Percentiles rank a stretch among this genome's conserved stretches.
phyloP scores from a whole-genome alignment of 2,329 filamentous ascomycete species.

The Venturia oleaginea region DNA sequence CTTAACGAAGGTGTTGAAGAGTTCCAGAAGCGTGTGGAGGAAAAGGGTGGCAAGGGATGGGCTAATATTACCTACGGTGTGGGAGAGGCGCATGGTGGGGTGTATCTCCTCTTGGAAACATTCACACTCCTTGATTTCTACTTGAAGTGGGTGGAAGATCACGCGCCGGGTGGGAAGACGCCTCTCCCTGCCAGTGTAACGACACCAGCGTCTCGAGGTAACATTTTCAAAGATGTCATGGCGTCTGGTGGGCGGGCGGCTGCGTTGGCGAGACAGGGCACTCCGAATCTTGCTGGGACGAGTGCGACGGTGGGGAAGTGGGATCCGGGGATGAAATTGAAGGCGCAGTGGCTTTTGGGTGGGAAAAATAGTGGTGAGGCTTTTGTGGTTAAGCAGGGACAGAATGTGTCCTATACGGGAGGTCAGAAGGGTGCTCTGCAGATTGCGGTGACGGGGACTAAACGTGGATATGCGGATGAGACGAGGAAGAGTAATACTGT shows the following conservation, averaged over 20 bases:
- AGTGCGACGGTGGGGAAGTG: conserved; percentile 24
- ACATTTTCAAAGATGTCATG: conserved; percentile 28
- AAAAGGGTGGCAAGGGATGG: conserved; percentile 26
- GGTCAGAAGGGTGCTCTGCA: conserved; percentile 14
- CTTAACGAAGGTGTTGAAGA: conserved; percentile 29
- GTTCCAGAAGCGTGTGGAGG: conserved; percentile 27
- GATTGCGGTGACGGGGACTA: conserved; percentile 19
- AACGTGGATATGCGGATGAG: conserved; percentile 22
- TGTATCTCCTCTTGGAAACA: conserved; percentile 24
- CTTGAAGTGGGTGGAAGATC: conserved; percentile 24
- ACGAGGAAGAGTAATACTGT: conserved; percentile 20
- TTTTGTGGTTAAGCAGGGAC: conserved; percentile 22
- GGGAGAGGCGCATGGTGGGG: conserved; percentile 25
- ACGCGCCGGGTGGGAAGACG: conserved; percentile 24
- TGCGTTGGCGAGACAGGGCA: conserved; percentile 25
- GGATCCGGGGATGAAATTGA: conserved; percentile 29
- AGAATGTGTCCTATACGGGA: conserved; percentile 17
- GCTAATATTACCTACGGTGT: conserved; percentile 29
- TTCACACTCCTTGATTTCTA: conserved; percentile 29
- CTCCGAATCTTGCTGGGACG: conserved; percentile 19
- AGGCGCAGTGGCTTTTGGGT: conserved; percentile 27
- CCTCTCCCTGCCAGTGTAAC: conserved; percentile 21
- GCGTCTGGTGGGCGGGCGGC: conserved; percentile 25
- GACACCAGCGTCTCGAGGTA: conserved; percentile 21
- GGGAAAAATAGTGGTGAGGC: conserved; percentile 19